Base-by-base conservation (phyloP, 768 basidiomycete genomes). In the Mycena indigotica region DNA sequence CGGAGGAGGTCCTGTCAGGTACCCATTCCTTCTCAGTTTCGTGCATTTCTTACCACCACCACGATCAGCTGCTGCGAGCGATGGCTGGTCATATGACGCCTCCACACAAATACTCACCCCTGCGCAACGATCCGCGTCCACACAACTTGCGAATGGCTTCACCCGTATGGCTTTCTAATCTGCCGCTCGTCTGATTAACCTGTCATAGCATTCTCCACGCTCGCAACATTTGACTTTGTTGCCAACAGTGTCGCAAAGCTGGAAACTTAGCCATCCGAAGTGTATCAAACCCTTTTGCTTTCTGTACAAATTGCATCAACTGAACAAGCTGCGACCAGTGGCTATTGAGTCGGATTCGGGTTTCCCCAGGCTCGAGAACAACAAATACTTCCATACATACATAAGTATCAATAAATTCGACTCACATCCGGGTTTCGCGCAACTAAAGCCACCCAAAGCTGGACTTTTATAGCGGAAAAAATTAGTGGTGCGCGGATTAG, bases 11-110 rank as follows among this genome's bases (percentile, higher is more conserved):
- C 15, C 62, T 81, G 16, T 45, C 65, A 45, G 75, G 81, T 80
- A 46, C n/a, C n/a, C n/a, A 72, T 60, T 17, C 3, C 48, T 28
- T 30, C 5, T 39, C 46, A 13, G 28, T 35, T 38, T 10, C 26
- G 19, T 46, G 4, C 1, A 44, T 26, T 50, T 29, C 53, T 23
- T 38, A 26, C 28, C 30, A 21, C 45, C 32, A 28, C 24, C 21
- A n/a, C 48, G 30, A 55, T 35, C 26, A 85, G 85, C 70, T 29
- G 76, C 79, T 0, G 70, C 75, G 52, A 70, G 70, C 25, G 66
- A 73, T 44, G 72, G 72, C 4, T 89, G 88, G 88, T 64, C 69
- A 4, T 86, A 78, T 66, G 79, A 88, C 55, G 55, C 72, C 15
- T 66, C 77, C 28, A 71, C 74, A 0, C 73, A 82, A 48, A 72